phyloP scores from a whole-genome alignment of 495 filamentous ascomycete species.

The Staphylotrichum tortipilum region DNA sequence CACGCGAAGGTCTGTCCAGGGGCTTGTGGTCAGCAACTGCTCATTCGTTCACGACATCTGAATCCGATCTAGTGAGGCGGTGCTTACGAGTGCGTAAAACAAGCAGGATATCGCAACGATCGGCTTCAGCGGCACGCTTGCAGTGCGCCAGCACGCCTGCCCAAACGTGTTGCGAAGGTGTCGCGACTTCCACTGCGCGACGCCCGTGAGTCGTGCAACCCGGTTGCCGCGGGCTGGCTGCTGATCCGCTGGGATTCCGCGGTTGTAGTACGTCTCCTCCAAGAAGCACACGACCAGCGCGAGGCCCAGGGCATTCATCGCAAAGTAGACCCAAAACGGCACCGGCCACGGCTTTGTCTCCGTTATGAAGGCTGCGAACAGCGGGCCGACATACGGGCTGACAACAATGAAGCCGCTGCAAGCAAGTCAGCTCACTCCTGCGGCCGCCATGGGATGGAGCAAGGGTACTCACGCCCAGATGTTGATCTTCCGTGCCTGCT shows the following conservation, averaged over 20 bases:
- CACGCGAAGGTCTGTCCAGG: slow-evolving; percentile 43
- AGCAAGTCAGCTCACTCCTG: background rate
- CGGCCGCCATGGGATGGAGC: background rate
- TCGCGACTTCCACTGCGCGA: slow-evolving; percentile 37
- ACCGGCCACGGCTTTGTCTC: slow-evolving; percentile 42
- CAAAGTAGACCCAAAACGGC: slow-evolving; percentile 47
- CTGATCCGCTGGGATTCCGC: slow-evolving; percentile 33
- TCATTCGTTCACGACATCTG: too few species aligned
- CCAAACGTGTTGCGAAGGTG: slow-evolving; percentile 35
- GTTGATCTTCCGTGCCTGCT: slow-evolving; percentile 56
- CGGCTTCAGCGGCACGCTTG: slow-evolving; percentile 43
- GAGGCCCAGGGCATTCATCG: slow-evolving; percentile 39
- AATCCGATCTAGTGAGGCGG: too few species aligned
- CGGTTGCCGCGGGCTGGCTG: slow-evolving; percentile 37
- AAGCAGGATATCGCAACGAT: slow-evolving; percentile 40
- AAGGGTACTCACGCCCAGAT: slow-evolving; percentile 43
- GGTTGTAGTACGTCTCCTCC: slow-evolving; percentile 55
- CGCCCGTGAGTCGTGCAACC: slow-evolving; percentile 36
- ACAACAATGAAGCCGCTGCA: slow-evolving; percentile 28
- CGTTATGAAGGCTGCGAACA: slow-evolving; percentile 52
- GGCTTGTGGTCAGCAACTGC: background rate
- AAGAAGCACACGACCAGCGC: slow-evolving; percentile 42
- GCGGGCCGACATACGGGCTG: slow-evolving; percentile 52
- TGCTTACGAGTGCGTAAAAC: slow-evolving; percentile 44
- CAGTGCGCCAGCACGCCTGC: slow-evolving; percentile 38